Evolutionary conservation across 1,139 yeast species (phyloP).

Genomic region (Yamadazyma taylorii): DNA sequence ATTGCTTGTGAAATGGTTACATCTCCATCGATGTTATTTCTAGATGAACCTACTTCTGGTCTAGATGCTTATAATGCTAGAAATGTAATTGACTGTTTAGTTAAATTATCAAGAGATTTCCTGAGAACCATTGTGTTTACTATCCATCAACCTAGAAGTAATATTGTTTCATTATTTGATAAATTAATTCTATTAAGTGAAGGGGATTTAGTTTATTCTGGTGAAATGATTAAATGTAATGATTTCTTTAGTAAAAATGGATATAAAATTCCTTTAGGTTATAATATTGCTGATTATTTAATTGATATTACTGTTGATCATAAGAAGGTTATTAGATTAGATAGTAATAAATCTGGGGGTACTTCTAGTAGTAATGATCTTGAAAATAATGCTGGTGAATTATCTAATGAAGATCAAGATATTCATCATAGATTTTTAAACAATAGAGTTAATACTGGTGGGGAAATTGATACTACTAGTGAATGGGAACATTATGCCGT

Average conservation of each 20-base stretch:
- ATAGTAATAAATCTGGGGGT: slow-evolving; percentile 13
- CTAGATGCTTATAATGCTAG: slow-evolving; percentile 91
- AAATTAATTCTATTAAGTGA: slow-evolving; percentile 75
- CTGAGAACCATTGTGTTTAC: slow-evolving; percentile 88
- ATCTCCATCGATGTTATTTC: slow-evolving; percentile 74
- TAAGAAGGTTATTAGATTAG: slow-evolving; percentile 29
- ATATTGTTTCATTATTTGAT: slow-evolving; percentile 88
- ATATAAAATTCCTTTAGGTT: slow-evolving; percentile 81
- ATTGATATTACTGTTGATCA: slow-evolving; percentile 84
- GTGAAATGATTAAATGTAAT: slow-evolving; percentile 68
- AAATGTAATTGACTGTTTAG: slow-evolving; percentile 84
- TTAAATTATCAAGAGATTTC: slow-evolving; percentile 74
- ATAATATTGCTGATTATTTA: slow-evolving; percentile 89
- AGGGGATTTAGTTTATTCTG: slow-evolving; percentile 86
- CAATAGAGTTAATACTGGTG: slow-evolving; percentile 25
- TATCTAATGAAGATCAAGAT: slow-evolving; percentile 22
- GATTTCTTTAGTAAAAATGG: slow-evolving; percentile 79
- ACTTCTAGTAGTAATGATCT: slow-evolving; percentile 23
- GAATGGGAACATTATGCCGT: slow-evolving; percentile 90
- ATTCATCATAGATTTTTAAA: slow-evolving; percentile 39
- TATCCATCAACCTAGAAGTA: slow-evolving; percentile 97
- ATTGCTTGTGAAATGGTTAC: slow-evolving; percentile 90
- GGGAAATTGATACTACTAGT: slow-evolving; percentile 61
- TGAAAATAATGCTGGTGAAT: slow-evolving; percentile 14
- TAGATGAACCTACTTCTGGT: slow-evolving; percentile 95